Evolutionary conservation across 371 early-diverging fungal genomes (phyloP).

Genomic region (Globomyces sp.): DNA sequence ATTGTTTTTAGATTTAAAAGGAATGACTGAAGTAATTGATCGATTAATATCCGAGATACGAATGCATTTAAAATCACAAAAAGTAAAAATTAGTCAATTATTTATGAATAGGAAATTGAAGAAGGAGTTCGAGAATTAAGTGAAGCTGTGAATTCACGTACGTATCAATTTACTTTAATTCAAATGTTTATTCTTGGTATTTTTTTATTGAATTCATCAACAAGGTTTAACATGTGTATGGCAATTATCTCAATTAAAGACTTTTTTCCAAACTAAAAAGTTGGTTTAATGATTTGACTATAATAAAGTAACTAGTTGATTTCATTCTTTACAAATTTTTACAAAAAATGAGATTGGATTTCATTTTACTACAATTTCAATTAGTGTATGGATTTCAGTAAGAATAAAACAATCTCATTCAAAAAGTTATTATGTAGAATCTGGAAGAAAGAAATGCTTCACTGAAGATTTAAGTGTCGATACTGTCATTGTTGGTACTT

Average conservation of each 20-base stretch:
- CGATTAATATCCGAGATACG: neutral
- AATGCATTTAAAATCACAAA: neutral
- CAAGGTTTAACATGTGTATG: constrained; percentile 8
- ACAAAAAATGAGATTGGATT: too few species aligned
- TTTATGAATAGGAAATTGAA: neutral
- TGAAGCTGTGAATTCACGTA: constrained; percentile 6
- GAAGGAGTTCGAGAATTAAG: neutral
- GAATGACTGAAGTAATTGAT: too few species aligned
- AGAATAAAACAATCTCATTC: too few species aligned
- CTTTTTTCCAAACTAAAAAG: constrained; percentile 9
- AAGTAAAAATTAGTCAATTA: neutral
- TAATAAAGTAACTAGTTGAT: too few species aligned
- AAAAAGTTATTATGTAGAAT: constrained; percentile 77
- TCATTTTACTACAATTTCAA: too few species aligned
- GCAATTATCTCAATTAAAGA: constrained; percentile 8
- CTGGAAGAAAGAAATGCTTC: constrained; percentile 87
- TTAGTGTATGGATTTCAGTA: too few species aligned
- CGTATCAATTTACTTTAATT: constrained; percentile 1
- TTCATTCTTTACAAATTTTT: too few species aligned
- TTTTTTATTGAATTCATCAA: neutral
- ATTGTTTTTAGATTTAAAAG: neutral
- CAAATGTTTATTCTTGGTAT: neutral
- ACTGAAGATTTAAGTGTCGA: constrained; percentile 91
- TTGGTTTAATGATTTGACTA: neutral
- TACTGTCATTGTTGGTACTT: constrained; percentile 76